Evolutionary conservation across 371 early-diverging fungal genomes (phyloP).

Genomic region (Mortierella sp.): DNA sequence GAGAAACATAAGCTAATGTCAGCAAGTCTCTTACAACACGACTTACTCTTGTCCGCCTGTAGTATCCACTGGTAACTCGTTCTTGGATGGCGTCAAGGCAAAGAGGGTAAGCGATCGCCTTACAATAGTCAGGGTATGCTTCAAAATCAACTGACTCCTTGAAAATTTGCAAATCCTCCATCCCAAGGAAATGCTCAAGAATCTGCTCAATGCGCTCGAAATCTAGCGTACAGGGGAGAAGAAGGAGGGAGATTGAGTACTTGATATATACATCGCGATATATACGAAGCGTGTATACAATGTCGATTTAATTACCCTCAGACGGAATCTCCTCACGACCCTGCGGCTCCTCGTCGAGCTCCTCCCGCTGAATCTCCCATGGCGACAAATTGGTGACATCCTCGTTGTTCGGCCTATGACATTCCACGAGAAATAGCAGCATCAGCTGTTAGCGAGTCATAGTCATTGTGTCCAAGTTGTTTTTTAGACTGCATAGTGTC

Average conservation of each 20-base stretch:
- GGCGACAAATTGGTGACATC: constrained; percentile 63
- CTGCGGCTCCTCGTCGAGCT: constrained; percentile 40
- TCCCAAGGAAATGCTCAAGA: constrained; percentile 35
- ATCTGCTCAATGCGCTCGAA: constrained; percentile 32
- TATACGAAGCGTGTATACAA: too few relatives aligned
- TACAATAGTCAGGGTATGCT: constrained; percentile 74
- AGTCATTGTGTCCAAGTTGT: too few relatives aligned
- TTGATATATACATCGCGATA: too few relatives aligned
- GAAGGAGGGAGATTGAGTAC: not conserved
- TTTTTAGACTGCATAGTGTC: too few relatives aligned
- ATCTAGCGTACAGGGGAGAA: constrained; percentile 17
- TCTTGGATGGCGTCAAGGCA: constrained; percentile 71
- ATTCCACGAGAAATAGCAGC: not conserved
- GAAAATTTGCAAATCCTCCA: constrained; percentile 71
- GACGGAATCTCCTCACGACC: constrained; percentile 57
- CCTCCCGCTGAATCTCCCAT: constrained; percentile 68
- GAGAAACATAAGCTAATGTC: not conserved
- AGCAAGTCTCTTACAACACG: not conserved
- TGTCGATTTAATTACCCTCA: constrained; percentile 52
- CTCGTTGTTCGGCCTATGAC: constrained; percentile 37
- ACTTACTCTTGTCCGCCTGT: constrained; percentile 69
- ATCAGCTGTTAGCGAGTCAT: not conserved
- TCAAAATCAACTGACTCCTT: constrained; percentile 76
- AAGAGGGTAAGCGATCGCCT: constrained; percentile 78
- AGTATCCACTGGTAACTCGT: constrained; percentile 70